Base-by-base conservation (phyloP, 225 moss, liverwort and hornwort genomes). In the Sphagnum contortum region DNA sequence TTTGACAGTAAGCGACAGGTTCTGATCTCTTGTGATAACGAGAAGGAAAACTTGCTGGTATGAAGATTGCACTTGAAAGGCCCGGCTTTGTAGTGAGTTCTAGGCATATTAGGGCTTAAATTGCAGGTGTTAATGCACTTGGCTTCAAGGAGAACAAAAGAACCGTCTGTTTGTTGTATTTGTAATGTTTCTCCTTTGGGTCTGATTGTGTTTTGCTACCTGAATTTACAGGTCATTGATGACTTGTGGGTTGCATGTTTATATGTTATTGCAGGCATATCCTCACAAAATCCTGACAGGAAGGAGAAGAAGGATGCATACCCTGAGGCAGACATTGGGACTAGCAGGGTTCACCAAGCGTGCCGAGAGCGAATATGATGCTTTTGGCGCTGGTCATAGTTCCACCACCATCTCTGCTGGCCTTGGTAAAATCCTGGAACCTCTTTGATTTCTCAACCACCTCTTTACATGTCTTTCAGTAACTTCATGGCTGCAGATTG, bases 271-370 rank as follows among this genome's bases (percentile, higher is more conserved):
- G 66, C 72, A 67, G 62, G 57, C 67, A 57, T 72, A 61, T 52
- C 66, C 65, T 54, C 71, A 72, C 71, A 72, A 66, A 29, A 72
- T 72, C 50, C 45, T 66, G 47, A 66, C 66, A 53, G 66, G 71
- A 44, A 58, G 66, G 48, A 65, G 60, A 14, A 48, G 48, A 47
- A 59, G 6, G 44, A 72, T 66, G 71, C 71, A 72, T 66, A 55
- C 71, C 14, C 12, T 61, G 55, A 66, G 60, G 65, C 60, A 66
- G 45, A 66, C 54, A 10, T 48, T 47, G 9, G 71, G 71, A 52
- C 71, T 71, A 13, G 59, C 71, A 6, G 60, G 71, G 12, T 71
- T 66, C 12, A 61, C 66, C 45, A 72, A 72, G 53, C 59, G 71
- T 4, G 9, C 59, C 47, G 66, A 72, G 60, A 66, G 66, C 14